A percentile compares a stretch with the other conserved stretches of the same genome.
phyloP scores from a whole-genome alignment of 176 grass and related monocot species.

The Oryza officinalis region DNA sequence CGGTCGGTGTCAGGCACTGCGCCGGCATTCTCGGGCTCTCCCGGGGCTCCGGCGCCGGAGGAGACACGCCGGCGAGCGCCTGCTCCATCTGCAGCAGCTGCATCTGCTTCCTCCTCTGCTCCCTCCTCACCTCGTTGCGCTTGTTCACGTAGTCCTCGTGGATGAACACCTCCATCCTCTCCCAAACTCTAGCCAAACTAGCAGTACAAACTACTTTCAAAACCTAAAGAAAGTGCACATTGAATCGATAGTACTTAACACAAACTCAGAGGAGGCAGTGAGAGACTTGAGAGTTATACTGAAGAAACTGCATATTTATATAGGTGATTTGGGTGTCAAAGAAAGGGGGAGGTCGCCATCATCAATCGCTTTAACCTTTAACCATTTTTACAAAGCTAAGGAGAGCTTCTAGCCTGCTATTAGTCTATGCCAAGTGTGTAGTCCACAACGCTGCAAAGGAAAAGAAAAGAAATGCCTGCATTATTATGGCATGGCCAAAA shows the following conservation, averaged over 20 bases:
- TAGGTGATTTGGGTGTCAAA: background rate
- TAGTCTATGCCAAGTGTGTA: conserved; percentile 42
- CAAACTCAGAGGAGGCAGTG: conserved; percentile 5
- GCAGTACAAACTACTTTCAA: background rate
- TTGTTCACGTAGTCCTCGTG: conserved; percentile 70
- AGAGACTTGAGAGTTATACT: background rate
- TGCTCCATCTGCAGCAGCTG: conserved; percentile 38
- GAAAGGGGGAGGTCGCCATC: conserved; percentile 13
- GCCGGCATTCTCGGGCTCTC: conserved; percentile 29
- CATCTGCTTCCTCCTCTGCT: conserved; percentile 47
- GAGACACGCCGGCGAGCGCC: conserved; percentile 7
- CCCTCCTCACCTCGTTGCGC: conserved; percentile 48
- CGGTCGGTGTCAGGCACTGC: conserved; percentile 1
- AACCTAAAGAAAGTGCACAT: background rate
- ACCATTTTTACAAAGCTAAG: conserved; percentile 24
- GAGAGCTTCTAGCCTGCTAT: conserved; percentile 26
- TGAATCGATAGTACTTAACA: background rate
- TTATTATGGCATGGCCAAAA: background rate
- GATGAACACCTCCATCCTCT: conserved; percentile 71
- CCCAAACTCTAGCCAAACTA: background rate
- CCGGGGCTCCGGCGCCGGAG: background rate
- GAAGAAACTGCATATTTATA: conserved; percentile 25
- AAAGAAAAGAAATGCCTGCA: conserved; percentile 3
- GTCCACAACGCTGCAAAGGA: conserved; percentile 33
- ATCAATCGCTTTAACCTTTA: conserved; percentile 34